Conservation (phyloP, 306 rosid genomes). For the Dryas octopetala region DNA sequence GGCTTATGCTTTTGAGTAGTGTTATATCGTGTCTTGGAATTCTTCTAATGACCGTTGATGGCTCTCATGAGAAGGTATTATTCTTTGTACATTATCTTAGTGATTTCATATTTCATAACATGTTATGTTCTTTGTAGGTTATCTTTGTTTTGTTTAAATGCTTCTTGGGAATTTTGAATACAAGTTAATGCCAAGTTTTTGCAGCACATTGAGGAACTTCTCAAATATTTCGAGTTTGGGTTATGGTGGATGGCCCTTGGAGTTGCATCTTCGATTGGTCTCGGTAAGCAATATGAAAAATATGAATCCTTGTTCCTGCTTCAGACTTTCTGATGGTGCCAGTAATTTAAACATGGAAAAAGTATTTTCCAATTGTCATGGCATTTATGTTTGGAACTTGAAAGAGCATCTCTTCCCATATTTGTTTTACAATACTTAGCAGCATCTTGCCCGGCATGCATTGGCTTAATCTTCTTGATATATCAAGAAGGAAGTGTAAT, state of each 20-base stretch:
- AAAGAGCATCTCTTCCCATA: conserved; percentile 17
- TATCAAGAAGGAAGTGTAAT: conserved; percentile 7
- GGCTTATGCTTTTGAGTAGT: conserved; percentile 75
- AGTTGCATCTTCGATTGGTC: conserved; percentile 96
- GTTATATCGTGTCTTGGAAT: conserved; percentile 50
- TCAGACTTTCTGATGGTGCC: conserved; percentile 27
- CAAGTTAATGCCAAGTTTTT: conserved; percentile 29
- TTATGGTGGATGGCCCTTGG: conserved; percentile 98
- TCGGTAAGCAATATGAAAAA: conserved; percentile 59
- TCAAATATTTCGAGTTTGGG: conserved; percentile 68
- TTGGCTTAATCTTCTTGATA: neutral
- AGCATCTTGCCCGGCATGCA: neutral
- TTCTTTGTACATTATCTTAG: conserved; percentile 7
- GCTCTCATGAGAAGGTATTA: conserved; percentile 76
- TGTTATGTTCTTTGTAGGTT: neutral
- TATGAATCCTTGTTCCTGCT: conserved; percentile 10
- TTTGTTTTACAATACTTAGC: neutral
- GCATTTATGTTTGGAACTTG: conserved; percentile 19
- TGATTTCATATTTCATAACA: conserved; percentile 13
- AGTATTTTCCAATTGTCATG: conserved; percentile 5
- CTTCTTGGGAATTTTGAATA: conserved; percentile 2
- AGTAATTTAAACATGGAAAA: conserved; percentile 14
- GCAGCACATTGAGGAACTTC: conserved; percentile 86
- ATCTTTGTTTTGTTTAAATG: conserved; percentile 5
- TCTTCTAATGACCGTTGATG: conserved; percentile 64